These are phyloP conservation scores for Neoboletus magnificus DNA, from an alignment of 768 basidiomycete species.

Conservation along the genomic window DNA sequence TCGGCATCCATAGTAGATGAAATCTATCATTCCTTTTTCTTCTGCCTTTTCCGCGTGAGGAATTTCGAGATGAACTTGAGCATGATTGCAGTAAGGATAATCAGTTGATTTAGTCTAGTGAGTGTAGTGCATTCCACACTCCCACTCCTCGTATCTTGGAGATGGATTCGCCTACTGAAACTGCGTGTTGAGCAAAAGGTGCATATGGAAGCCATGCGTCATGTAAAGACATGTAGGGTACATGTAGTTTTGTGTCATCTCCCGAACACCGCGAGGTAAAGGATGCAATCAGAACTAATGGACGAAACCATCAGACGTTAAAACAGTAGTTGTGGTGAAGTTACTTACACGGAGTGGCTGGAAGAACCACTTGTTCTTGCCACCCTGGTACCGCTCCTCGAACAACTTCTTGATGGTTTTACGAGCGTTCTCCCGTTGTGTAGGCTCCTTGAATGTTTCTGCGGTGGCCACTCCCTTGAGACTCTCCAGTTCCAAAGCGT, in stretches of 20 bases:
- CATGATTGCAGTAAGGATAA: background rate
- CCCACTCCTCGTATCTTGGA: background rate
- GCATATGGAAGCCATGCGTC: conserved; percentile 25
- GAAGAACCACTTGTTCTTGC: conserved; percentile 99
- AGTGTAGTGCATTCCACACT: background rate
- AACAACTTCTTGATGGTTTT: conserved; percentile 95
- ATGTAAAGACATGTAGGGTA: conserved; percentile 34
- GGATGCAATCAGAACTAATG: conserved; percentile 35
- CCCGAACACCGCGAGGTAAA: conserved; percentile 13
- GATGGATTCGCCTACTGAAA: background rate
- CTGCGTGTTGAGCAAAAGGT: conserved; percentile 1
- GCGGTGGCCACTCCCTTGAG: conserved; percentile 80
- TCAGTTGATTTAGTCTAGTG: background rate
- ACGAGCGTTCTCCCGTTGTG: conserved; percentile 92
- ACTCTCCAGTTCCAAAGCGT: conserved; percentile 93
- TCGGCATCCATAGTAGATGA: conserved; percentile 20
- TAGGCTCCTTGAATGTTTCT: conserved; percentile 97
- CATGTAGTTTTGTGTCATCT: conserved; percentile 37
- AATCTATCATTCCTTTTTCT: conserved; percentile 19
- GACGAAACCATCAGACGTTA: conserved; percentile 2
- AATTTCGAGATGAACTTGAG: background rate
- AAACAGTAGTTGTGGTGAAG: background rate
- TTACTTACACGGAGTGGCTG: conserved; percentile 68
- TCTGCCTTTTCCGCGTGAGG: background rate
- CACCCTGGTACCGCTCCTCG: conserved; percentile 89